Base-by-base conservation (phyloP, 345 rosid species). In the Bruguiera sexangula region DNA sequence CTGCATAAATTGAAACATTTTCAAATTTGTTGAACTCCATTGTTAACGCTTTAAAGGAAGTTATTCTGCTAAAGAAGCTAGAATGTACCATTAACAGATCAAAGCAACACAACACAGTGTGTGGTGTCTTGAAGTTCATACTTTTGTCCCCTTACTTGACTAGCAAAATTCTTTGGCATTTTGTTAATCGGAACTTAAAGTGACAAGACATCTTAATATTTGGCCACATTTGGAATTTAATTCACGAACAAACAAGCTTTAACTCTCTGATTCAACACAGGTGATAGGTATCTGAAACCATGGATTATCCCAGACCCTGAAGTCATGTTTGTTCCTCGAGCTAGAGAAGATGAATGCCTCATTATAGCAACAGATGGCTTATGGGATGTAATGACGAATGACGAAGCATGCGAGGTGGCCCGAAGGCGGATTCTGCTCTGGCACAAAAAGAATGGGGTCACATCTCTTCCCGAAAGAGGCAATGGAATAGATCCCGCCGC, bases 341-440 rank as follows among this genome's bases (percentile, higher is more conserved):
- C 69, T 15, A 76, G 71, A 71, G 75, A 71, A 1, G 84, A 80
- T 8, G 86, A 83, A 21, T 78, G 76, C 61, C 68, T 83, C 34
- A 75, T 83, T 26, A 63, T 80, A 52, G 86, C 75, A 0, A 75
- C 69, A 30, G 77, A 77, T 58, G 86, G 82, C 0, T 24, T 83
- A 15, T 83, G 86, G 86, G 70, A 77, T 65, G 82, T 75, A n/a
- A 51, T 83, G 57, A 60, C 84, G 0, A 63, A 69, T 9, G 73
- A 74, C 1, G 69, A 78, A 48, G 86, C 73, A 27, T 80, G 82
- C 20, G 65, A 68, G 57, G 43, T 78, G 36, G 84, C 80, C 4
- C 62, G 73, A 22, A 27, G 31, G 13, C 73, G 75, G 53, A 76
- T 83, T 8, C 59, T 67, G 32, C 55, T 71, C 13, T 76, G 79